Evolutionary conservation across 257 asterid species (phyloP).

Genomic region (Henckelia pumila): DNA sequence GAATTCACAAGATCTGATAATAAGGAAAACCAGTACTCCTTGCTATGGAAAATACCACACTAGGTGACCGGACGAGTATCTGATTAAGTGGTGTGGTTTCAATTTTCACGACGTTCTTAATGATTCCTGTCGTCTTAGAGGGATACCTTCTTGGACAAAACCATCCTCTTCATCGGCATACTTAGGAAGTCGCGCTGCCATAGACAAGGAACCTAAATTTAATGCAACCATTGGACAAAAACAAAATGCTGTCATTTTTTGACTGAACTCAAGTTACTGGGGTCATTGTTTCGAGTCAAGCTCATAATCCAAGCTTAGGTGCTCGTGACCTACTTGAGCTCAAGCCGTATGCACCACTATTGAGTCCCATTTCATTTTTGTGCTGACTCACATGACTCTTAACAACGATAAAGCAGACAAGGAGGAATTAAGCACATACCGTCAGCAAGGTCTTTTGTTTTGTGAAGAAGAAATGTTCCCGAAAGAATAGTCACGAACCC

Average conservation of each 20-base stretch:
- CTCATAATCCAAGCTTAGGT: neutral
- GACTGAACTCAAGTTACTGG: neutral
- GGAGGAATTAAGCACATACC: constrained; percentile 23
- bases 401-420: neutral
- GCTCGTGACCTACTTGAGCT: neutral
- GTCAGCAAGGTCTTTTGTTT: constrained; percentile 36
- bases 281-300: neutral
- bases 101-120: constrained; percentile 31
- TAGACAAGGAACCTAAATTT: constrained; percentile 31
- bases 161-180: constrained; percentile 44
- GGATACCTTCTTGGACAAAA: constrained; percentile 56
- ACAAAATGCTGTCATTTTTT: too few species aligned
- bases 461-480: constrained; percentile 44
- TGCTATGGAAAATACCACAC: neutral
- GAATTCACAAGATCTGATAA: neutral
- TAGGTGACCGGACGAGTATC: neutral
- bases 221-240: neutral
- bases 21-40: neutral
- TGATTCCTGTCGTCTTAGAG: constrained; percentile 56
- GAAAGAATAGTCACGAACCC: constrained; percentile 45
- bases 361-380: neutral
- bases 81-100: neutral
- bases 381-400: neutral
- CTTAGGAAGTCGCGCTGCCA: constrained; percentile 38
- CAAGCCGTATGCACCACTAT: neutral